A percentile compares a stretch with the other conserved stretches of the same genome.
Conservation (phyloP, 495 filamentous ascomycete genomes). For the Choiromyces venosus region DNA sequence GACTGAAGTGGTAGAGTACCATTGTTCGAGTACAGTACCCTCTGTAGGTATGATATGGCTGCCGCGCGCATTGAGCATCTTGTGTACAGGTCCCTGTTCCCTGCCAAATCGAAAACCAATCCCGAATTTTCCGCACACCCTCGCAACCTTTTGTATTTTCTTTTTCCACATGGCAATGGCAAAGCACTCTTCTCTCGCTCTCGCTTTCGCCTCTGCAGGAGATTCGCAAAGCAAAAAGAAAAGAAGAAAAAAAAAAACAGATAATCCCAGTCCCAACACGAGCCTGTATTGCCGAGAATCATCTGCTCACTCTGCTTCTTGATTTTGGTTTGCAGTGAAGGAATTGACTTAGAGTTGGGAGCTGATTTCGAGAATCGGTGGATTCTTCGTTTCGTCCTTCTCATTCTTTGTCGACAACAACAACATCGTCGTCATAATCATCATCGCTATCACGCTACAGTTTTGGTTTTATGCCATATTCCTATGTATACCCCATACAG, state of each 20-base stretch:
- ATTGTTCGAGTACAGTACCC: neutral
- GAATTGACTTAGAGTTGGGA: neutral
- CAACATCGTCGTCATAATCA: neutral
- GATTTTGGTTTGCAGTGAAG: conserved; percentile 1
- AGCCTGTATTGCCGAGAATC: conserved; percentile 27
- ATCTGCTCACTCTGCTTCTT: conserved; percentile 16
- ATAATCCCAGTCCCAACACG: conserved; percentile 14
- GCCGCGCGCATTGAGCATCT: conserved; percentile 38
- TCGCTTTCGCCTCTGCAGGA: conserved; percentile 18
- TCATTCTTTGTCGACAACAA: neutral
- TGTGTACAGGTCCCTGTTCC: conserved; percentile 23
- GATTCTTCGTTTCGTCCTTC: neutral
- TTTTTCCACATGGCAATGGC: conserved; percentile 22
- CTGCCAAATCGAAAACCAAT: conserved; percentile 30
- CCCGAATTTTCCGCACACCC: conserved; percentile 30
- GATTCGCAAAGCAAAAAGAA: conserved; percentile 15
- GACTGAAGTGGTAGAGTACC: neutral
- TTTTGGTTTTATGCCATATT: neutral
- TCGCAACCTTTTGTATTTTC: conserved; percentile 1
- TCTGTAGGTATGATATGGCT: conserved; percentile 7
- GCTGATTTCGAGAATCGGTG: neutral
- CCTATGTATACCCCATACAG: neutral
- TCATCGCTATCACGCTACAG: neutral
- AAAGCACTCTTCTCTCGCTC: neutral
- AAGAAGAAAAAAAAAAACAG: conserved; percentile 3